Evolutionary conservation across 495 filamentous ascomycete species (phyloP), one percentile per base, ranked within the genome.

Genomic region (Tuber brumale): DNA sequence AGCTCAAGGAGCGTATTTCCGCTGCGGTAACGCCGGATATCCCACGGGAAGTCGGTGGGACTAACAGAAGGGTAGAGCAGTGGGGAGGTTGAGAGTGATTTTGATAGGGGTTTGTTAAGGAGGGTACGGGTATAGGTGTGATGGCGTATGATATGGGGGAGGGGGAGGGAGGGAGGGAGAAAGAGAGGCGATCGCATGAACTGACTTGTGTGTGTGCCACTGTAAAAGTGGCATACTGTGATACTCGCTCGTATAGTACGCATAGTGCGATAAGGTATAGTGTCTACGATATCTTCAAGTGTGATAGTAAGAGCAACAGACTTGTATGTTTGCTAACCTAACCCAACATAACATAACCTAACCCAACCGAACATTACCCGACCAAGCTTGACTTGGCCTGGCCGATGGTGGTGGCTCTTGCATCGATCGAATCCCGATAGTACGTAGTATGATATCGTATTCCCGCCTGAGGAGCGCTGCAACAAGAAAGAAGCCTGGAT

Each of bases 11-110:
- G 7, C 70, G 57, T 31, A 48, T 72, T 16, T n/a, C 45, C 7
- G 23, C 74, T 42, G 57, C 42, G 3, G 27, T 72, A 14, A 51
- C 23, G 61, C 44, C 51, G 12, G 70, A 44, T 31, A 14, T 39
- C 7, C n/a, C 37, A 0, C 51, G 70, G 16, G 44, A 73, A 48
- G 41, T 61, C 19, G 51, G 72, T 7, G 70, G 70, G 35, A 72
- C 75, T 21, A 74, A 74, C 35, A 39, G 35, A 41, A 74, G 43
- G 61, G 76, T 77, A 14, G 72, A 43, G 6, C 42, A 74, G 31
- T 18, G 43, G 16, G 23, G 70, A 72, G 70, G 72, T 70, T 16
- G 74, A 42, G 43, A 77, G 48, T 31, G 71, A 71, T 14, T 69
- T 51, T 31, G 23, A 70, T 16, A 70, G 71, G 42, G 31, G 74